A percentile compares a stretch with the other conserved stretches of the same genome.
phyloP scores from a whole-genome alignment of 306 rosid genomes.

The Rosa multiflora region DNA sequence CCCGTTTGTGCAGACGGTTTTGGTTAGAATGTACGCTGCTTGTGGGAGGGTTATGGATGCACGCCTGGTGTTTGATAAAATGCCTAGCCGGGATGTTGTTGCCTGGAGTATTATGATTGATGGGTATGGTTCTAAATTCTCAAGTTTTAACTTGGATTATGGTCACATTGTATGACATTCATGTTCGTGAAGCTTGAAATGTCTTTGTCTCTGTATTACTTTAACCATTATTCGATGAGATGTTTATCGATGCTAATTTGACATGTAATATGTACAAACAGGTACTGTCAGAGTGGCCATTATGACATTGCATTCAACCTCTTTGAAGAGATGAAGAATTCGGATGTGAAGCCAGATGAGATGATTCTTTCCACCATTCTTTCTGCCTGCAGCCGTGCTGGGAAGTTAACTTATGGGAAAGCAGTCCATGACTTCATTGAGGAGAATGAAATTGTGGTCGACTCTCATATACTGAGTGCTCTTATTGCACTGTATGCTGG shows the following conservation, averaged over 20 bases:
- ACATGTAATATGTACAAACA: conserved; percentile 31
- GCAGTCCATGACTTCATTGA: conserved; percentile 44
- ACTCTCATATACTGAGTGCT: conserved; percentile 57
- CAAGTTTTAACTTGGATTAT: not conserved
- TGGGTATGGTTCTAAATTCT: conserved; percentile 45
- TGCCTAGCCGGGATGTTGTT: conserved; percentile 69
- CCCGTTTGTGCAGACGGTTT: conserved; percentile 69
- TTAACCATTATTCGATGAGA: too few relatives aligned
- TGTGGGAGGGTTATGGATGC: conserved; percentile 66
- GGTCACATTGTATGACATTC: too few relatives aligned
- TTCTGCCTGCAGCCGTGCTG: conserved; percentile 65
- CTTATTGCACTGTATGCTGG: conserved; percentile 67
- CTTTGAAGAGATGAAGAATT: conserved; percentile 69
- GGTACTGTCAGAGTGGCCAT: conserved; percentile 65
- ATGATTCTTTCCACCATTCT: conserved; percentile 60
- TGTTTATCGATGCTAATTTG: not conserved
- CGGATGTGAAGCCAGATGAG: conserved; percentile 53
- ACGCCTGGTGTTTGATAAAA: conserved; percentile 72
- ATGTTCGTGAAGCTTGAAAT: too few relatives aligned
- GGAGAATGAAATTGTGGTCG: conserved; percentile 32
- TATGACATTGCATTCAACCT: conserved; percentile 55
- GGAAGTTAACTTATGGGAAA: conserved; percentile 41
- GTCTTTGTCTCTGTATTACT: too few relatives aligned
- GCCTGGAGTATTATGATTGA: conserved; percentile 82
- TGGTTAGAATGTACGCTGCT: conserved; percentile 62